phyloP scores from a whole-genome alignment of 768 basidiomycete species.

The Naganishia antarctica region DNA sequence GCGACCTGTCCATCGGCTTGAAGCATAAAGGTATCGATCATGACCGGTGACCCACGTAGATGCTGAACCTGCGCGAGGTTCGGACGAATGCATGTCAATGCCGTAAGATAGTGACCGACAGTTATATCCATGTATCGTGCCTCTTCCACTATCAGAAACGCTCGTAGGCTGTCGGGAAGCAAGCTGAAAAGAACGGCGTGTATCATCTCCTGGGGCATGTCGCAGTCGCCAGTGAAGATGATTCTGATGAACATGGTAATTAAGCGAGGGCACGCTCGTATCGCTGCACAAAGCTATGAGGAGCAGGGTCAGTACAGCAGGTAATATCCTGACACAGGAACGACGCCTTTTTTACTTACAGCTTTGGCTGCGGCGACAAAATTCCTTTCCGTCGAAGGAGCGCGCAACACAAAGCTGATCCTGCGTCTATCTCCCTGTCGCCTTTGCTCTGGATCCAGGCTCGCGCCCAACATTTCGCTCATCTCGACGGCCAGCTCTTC shows the following conservation, averaged over 20 bases:
- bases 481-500: too few species aligned
- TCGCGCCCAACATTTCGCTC: too few species aligned
- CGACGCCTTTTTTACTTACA: not conserved
- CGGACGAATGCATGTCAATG: not conserved
- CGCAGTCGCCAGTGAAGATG: not conserved
- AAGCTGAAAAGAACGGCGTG: not conserved
- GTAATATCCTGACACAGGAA: not conserved
- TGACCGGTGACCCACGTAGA: not conserved
- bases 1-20: not conserved
- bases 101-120: not conserved
- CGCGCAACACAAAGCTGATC: too few species aligned
- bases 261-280: not conserved
- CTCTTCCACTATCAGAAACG: not conserved
- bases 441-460: too few species aligned
- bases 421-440: too few species aligned
- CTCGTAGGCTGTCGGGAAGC: not conserved
- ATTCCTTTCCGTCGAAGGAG: too few species aligned
- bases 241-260: not conserved
- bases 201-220: not conserved
- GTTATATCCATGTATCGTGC: not conserved
- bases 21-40: not conserved
- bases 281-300: not conserved
- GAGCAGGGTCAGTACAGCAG: not conserved
- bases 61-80: not conserved
- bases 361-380: not conserved